phyloP scores from a whole-genome alignment of 805 yeast genomes.

The Wickerhamomyces sydowiorum region DNA sequence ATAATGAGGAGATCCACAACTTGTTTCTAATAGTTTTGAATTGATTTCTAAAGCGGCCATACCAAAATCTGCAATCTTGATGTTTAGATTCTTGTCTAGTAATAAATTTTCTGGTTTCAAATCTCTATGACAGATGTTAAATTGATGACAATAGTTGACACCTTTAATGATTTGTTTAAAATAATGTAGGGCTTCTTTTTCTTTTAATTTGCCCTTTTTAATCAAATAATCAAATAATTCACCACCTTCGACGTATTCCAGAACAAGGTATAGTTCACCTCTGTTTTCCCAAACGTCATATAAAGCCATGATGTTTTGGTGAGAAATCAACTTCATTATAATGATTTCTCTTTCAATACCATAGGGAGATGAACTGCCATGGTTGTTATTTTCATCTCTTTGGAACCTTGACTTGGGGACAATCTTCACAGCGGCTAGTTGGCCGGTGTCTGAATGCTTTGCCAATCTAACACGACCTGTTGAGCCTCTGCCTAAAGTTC shows the following conservation, averaged over 20 bases:
- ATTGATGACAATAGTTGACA: slow-evolving; percentile 76
- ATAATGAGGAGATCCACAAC: slow-evolving; percentile 98
- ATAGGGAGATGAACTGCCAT: slow-evolving; percentile 60
- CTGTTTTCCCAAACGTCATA: slow-evolving; percentile 88
- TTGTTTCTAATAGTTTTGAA: slow-evolving; percentile 80
- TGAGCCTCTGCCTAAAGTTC: slow-evolving; percentile 94
- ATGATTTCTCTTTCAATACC: slow-evolving; percentile 86
- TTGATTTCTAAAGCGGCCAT: slow-evolving; percentile 95
- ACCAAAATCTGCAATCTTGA: slow-evolving; percentile 97
- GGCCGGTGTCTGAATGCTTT: slow-evolving; percentile 75
- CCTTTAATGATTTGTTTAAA: slow-evolving; percentile 84
- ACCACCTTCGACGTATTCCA: slow-evolving; percentile 97
- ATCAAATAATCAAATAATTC: slow-evolving; percentile 90
- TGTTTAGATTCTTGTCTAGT: slow-evolving; percentile 77
- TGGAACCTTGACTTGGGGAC: slow-evolving; percentile 80
- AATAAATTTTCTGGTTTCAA: slow-evolving; percentile 76
- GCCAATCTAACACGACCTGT: slow-evolving; percentile 94
- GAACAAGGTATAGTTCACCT: slow-evolving; percentile 74
- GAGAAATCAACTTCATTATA: slow-evolving; percentile 75
- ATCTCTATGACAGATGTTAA: slow-evolving; percentile 86
- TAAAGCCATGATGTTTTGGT: slow-evolving; percentile 71
- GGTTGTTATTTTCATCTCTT: slow-evolving; percentile 26
- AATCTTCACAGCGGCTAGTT: slow-evolving; percentile 93
- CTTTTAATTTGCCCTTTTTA: slow-evolving; percentile 82
- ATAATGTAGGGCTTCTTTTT: slow-evolving; percentile 83